These are phyloP conservation scores for Ambrosia trifida DNA, from an alignment of 129 eudicot genomes.

Conservation along the genomic window DNA sequence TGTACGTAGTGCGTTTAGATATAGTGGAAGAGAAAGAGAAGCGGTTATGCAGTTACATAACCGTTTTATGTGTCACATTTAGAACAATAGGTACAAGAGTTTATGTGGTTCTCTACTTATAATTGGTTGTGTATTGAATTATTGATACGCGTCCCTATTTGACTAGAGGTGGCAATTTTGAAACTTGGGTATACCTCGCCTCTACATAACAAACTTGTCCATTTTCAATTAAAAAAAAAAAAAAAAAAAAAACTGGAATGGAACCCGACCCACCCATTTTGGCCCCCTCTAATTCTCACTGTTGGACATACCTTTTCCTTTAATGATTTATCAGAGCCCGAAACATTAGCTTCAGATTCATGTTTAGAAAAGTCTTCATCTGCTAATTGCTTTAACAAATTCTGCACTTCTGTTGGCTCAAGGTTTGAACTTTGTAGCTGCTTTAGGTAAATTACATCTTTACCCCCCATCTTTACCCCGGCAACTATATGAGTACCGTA, in stretches of 20 bases:
- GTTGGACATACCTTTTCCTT: constrained; percentile 55
- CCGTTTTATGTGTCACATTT: neutral
- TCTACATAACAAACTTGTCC: neutral
- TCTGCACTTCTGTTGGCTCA: constrained; percentile 73
- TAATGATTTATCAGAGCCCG: constrained; percentile 39
- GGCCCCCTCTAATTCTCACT: neutral
- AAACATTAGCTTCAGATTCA: constrained; percentile 33
- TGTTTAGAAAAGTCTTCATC: constrained; percentile 74
- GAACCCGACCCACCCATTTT: neutral
- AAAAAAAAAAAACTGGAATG: neutral
- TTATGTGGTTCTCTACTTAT: neutral
- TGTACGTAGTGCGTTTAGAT: neutral
- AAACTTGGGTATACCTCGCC: neutral
- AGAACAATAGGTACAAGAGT: neutral
- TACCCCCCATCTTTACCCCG: constrained; percentile 99
- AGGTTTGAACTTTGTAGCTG: constrained; percentile 81
- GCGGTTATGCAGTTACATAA: neutral
- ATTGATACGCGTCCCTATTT: neutral
- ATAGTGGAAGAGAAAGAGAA: neutral
- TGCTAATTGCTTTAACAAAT: constrained; percentile 74
- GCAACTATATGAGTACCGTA: constrained; percentile 93
- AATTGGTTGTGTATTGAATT: neutral
- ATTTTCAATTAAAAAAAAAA: too few species aligned
- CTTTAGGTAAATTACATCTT: constrained; percentile 92
- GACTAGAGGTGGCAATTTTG: neutral